phyloP scores from a whole-genome alignment of 140 eudicot species.

The Flaveria floridana region DNA sequence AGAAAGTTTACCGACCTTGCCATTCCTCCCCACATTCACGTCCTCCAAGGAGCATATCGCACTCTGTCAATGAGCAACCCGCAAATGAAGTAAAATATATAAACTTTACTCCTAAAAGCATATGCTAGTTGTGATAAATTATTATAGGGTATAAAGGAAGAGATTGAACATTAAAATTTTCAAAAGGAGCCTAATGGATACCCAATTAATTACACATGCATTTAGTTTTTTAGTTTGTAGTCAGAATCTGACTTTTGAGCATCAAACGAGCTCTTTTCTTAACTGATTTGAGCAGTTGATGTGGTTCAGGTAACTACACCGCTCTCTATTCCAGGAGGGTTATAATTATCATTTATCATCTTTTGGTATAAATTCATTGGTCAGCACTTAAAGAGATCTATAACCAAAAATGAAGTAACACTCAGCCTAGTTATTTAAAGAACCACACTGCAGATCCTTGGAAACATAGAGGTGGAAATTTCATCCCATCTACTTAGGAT shows the following conservation, averaged over 20 bases:
- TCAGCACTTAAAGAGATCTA: neutral
- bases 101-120: conserved; percentile 1
- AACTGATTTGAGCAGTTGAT: neutral
- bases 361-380: no score
- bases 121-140: neutral
- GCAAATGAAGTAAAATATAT: conserved; percentile 4
- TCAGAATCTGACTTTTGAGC: conserved; percentile 1
- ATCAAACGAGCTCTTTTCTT: neutral
- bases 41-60: conserved; percentile 93
- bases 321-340: no score
- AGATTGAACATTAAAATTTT: neutral
- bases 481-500: neutral
- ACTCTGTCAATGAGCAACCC: conserved; percentile 52
- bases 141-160: neutral
- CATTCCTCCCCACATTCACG: conserved; percentile 53
- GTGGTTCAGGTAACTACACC: neutral
- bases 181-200: neutral
- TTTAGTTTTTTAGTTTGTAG: neutral
- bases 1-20: conserved; percentile 58
- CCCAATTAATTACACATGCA: neutral
- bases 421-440: neutral
- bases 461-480: neutral
- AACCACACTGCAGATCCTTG: neutral
- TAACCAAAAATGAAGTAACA: neutral
- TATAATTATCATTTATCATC: no score